A percentile compares a stretch with the other conserved stretches of the same genome.
Conservation (phyloP, 345 rosid genomes). For the Eucalyptus curtisii region DNA sequence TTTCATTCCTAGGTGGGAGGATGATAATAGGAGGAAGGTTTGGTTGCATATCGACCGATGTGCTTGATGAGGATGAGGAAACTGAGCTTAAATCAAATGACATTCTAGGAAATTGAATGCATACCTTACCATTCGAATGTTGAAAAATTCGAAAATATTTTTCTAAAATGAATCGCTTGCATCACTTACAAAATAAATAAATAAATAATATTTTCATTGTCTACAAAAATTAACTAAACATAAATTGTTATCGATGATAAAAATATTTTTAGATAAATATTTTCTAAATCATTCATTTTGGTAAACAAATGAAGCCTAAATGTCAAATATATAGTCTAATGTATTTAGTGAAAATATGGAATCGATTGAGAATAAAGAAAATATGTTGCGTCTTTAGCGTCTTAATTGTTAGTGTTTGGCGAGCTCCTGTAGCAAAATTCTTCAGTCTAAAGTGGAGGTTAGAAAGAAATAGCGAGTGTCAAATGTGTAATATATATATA, state of each 20-base stretch:
- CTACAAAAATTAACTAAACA: fast-evolving
- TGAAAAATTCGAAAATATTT: too few relatives aligned
- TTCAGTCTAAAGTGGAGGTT: not conserved
- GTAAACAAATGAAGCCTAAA: too few relatives aligned
- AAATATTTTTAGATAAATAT: too few relatives aligned
- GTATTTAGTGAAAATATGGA: not conserved
- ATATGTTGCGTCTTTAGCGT: not conserved
- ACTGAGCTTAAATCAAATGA: not conserved
- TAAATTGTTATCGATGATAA: fast-evolving
- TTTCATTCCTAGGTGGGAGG: not conserved
- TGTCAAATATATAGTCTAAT: not conserved
- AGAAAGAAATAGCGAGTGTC: not conserved
- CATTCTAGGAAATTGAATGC: not conserved
- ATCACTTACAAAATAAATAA: too few relatives aligned
- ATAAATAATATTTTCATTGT: too few relatives aligned
- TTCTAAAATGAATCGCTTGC: too few relatives aligned
- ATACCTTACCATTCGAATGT: fast-evolving
- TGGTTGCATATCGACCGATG: not conserved
- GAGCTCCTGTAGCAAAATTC: not conserved
- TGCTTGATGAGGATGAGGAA: not conserved
- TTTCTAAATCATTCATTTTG: too few relatives aligned
- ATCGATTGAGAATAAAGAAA: not conserved
- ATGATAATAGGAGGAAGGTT: not conserved
- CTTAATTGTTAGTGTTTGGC: not conserved
- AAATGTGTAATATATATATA: not conserved